A percentile compares a stretch with the other conserved stretches of the same genome.
Evolutionary conservation across 371 early-diverging fungal species (phyloP).

Genomic region (Sporodiniella umbellata): DNA sequence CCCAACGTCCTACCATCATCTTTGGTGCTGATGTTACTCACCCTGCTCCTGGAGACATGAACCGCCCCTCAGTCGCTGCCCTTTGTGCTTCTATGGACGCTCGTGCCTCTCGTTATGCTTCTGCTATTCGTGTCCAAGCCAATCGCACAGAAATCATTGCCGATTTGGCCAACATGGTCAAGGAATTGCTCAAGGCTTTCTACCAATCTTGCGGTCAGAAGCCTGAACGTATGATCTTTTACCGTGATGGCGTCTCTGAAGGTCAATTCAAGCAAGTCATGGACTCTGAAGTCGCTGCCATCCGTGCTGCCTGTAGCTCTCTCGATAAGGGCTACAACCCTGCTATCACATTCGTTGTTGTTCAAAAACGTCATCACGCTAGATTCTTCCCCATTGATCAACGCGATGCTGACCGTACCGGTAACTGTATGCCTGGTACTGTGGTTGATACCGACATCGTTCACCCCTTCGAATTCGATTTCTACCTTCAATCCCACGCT

Average conservation of each 20-base stretch:
- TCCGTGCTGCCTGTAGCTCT: slow-evolving; percentile 72
- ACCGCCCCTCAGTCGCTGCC: slow-evolving; percentile 83
- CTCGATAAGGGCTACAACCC: slow-evolving; percentile 76
- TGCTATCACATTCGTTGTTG: slow-evolving; percentile 86
- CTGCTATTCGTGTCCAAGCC: slow-evolving; percentile 80
- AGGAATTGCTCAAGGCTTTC: slow-evolving; percentile 79
- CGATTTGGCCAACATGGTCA: slow-evolving; percentile 78
- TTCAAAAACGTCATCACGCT: slow-evolving; percentile 96
- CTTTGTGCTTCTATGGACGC: slow-evolving; percentile 74
- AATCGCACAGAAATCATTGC: slow-evolving; percentile 87
- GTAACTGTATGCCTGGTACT: slow-evolving; percentile 77
- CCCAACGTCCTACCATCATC: slow-evolving; percentile 80
- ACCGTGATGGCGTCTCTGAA: slow-evolving; percentile 93
- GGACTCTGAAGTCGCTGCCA: slow-evolving; percentile 74
- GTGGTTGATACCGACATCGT: slow-evolving; percentile 86
- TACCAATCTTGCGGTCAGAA: slow-evolving; percentile 70
- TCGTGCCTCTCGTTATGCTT: slow-evolving; percentile 82
- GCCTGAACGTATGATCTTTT: slow-evolving; percentile 91
- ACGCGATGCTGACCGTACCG: slow-evolving; percentile 44
- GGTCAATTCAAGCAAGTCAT: slow-evolving; percentile 84
- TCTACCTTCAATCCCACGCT: slow-evolving; percentile 86
- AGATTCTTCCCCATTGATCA: slow-evolving; percentile 83
- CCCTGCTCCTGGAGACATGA: slow-evolving; percentile 72
- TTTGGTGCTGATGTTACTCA: slow-evolving; percentile 96
- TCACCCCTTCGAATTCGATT: slow-evolving; percentile 86